These are phyloP conservation scores for Boletus rubropictus DNA, from an alignment of 768 basidiomycete genomes.

Conservation along the genomic window DNA sequence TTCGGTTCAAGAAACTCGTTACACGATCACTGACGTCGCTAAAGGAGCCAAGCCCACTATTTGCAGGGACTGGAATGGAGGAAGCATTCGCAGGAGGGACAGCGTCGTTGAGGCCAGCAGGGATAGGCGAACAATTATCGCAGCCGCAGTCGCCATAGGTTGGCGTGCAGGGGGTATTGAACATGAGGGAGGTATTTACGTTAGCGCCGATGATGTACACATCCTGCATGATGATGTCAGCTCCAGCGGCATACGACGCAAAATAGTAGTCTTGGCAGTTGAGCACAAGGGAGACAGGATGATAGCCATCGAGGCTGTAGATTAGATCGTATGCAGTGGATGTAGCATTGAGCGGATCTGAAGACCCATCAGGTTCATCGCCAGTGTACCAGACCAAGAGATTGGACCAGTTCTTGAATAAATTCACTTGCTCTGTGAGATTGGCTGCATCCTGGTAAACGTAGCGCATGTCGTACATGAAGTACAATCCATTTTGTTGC, in stretches of 20 bases:
- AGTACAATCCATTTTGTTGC: slow-evolving; percentile 56
- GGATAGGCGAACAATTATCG: slow-evolving; percentile 46
- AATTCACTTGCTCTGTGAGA: slow-evolving; percentile 61
- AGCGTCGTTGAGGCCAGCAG: slow-evolving; percentile 37
- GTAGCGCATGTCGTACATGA: slow-evolving; percentile 82
- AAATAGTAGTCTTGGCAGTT: slow-evolving; percentile 67
- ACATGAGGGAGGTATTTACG: slow-evolving; percentile 54
- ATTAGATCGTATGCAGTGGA: slow-evolving; percentile 49
- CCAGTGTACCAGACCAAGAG: slow-evolving; percentile 68
- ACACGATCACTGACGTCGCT: slow-evolving; percentile 64
- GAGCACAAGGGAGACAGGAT: slow-evolving; percentile 58
- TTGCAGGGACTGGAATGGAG: slow-evolving; percentile 11
- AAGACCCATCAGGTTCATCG: slow-evolving; percentile 68
- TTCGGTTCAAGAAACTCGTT: slow-evolving; percentile 55
- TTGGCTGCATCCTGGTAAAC: slow-evolving; percentile 56
- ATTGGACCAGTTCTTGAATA: slow-evolving; percentile 60
- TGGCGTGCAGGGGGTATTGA: slow-evolving; percentile 55
- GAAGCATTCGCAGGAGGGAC: slow-evolving; percentile 22
- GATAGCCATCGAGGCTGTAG: slow-evolving; percentile 58
- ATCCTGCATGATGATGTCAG: slow-evolving; percentile 69
- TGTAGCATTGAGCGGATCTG: slow-evolving; percentile 56
- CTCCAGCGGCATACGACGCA: slow-evolving; percentile 49
- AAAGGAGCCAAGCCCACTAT: slow-evolving; percentile 35
- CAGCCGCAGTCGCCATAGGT: slow-evolving; percentile 72
- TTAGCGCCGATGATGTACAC: slow-evolving; percentile 47